Evolutionary conservation across 2,329 filamentous ascomycete genomes (phyloP).

Genomic region (Colletotrichum filicis): DNA sequence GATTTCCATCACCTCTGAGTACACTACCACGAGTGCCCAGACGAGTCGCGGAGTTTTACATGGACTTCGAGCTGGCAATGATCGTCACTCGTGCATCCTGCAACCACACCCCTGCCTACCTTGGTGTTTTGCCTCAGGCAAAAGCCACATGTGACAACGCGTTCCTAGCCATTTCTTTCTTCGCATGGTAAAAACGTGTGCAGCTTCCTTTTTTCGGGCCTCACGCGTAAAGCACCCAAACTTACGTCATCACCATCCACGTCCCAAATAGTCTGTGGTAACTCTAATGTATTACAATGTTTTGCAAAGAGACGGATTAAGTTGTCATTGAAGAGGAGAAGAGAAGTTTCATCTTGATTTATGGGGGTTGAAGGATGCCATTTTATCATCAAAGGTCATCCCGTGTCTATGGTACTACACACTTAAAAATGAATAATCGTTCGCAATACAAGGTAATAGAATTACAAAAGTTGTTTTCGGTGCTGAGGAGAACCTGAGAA

Average conservation of each 20-base stretch:
- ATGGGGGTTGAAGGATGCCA: background rate
- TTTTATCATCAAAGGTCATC: background rate
- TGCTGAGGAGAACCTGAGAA: background rate
- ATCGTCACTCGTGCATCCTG: background rate
- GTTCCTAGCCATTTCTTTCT: background rate
- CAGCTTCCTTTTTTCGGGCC: background rate
- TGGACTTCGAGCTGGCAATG: background rate
- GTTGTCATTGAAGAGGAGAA: background rate
- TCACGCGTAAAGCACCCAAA: slow-evolving; percentile 28
- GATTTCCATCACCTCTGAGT: no score
- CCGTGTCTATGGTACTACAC: slow-evolving; percentile 25
- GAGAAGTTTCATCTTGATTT: slow-evolving; percentile 8
- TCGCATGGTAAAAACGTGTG: background rate
- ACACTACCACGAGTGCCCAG: background rate
- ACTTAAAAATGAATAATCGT: background rate
- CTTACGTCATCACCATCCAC: slow-evolving; percentile 20
- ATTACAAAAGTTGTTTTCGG: slow-evolving; percentile 16
- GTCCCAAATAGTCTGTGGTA: background rate
- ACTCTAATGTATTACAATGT: background rate
- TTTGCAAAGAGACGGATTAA: no score
- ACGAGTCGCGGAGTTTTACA: background rate
- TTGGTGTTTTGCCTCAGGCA: background rate
- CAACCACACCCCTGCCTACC: background rate
- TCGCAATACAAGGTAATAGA: slow-evolving; percentile 10
- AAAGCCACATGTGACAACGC: slow-evolving; percentile 27